A percentile compares a stretch with the other conserved stretches of the same genome.
These are phyloP conservation scores for Heliophila coronopifolia DNA, from an alignment of 441 rosid species.

Conservation along the genomic window DNA sequence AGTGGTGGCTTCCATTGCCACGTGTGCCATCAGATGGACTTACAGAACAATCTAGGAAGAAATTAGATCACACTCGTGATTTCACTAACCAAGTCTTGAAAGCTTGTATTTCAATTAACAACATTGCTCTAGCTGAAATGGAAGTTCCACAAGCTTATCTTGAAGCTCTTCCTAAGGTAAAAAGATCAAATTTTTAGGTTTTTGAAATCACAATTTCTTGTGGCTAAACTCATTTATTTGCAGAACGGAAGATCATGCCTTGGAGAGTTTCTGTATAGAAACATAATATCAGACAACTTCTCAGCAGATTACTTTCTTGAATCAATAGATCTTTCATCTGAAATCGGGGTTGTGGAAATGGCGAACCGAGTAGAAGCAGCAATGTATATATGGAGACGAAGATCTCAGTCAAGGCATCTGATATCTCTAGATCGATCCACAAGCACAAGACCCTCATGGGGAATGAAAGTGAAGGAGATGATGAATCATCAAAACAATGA, in stretches of 20 bases:
- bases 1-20: constrained; percentile 99
- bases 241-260: constrained; percentile 89
- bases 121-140: constrained; percentile 73
- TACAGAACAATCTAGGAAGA: constrained; percentile 62
- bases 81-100: constrained; percentile 90
- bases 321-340: constrained; percentile 87
- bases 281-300: constrained; percentile 76
- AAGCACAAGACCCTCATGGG: constrained; percentile 85
- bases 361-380: constrained; percentile 88
- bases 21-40: constrained; percentile 84
- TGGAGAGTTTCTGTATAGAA: constrained; percentile 78
- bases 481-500: constrained; percentile 79
- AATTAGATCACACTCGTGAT: constrained; percentile 84
- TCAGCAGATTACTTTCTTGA: constrained; percentile 83
- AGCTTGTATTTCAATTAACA: constrained; percentile 96
- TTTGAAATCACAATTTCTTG: no score
- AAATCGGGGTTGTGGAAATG: constrained; percentile 84
- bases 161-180: constrained; percentile 90
- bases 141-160: constrained; percentile 77
- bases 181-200: no score
- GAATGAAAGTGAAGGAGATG: constrained; percentile 74
- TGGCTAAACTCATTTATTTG: neutral
- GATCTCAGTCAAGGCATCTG: constrained; percentile 43
- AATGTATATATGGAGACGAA: constrained; percentile 65
- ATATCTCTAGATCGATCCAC: constrained; percentile 45